Evolutionary conservation across 78 protist species (phyloP).

Genomic region (Dictyostelium brefeldianum): DNA sequence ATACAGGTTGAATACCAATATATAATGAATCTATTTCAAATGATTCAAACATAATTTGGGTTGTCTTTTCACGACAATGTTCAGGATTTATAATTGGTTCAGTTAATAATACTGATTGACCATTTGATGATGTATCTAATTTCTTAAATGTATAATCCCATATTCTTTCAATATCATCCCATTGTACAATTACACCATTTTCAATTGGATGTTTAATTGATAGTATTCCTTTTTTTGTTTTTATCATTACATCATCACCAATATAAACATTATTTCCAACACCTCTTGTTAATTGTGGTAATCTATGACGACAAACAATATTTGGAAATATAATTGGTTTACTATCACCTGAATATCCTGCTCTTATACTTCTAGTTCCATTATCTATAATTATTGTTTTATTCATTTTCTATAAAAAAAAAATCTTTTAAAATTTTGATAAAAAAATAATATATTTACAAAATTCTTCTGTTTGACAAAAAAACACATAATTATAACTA

Average conservation of each 20-base stretch:
- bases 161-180: slow-evolving; percentile 30
- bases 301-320: not conserved
- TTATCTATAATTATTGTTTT: not conserved
- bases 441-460: no score
- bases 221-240: not conserved
- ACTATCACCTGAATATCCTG: not conserved
- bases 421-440: no score
- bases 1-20: slow-evolving; percentile 73
- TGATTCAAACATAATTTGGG: slow-evolving; percentile 91
- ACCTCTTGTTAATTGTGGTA: not conserved
- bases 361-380: not conserved
- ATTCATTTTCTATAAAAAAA: no score
- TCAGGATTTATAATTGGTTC: slow-evolving; percentile 89
- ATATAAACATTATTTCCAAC: not conserved
- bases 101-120: slow-evolving; percentile 91
- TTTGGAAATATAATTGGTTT: not conserved
- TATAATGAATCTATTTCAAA: slow-evolving; percentile 70
- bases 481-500: no score
- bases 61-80: slow-evolving; percentile 90
- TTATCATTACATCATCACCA: no score
- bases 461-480: no score
- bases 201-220: slow-evolving; percentile 74
- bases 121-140: slow-evolving; percentile 32
- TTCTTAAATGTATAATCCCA: slow-evolving; percentile 32
- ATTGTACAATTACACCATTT: slow-evolving; percentile 5